These are phyloP conservation scores for Cenococcum geophilum DNA, from an alignment of 495 filamentous ascomycete species.

Conservation along the genomic window DNA sequence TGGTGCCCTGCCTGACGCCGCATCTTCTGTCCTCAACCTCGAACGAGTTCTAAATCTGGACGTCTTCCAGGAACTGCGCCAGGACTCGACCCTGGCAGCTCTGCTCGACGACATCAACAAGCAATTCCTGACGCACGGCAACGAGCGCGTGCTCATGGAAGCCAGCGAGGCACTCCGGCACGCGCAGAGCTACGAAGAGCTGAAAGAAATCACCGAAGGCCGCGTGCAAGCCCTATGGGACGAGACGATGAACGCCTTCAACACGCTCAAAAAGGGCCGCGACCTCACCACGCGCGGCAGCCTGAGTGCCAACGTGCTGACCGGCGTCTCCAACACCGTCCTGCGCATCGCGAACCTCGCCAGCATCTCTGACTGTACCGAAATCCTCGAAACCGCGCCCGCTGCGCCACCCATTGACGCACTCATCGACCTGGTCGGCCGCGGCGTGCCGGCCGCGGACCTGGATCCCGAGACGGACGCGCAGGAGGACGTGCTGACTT, in stretches of 20 bases:
- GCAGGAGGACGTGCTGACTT: constrained; percentile 68
- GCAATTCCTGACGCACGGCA: constrained; percentile 86
- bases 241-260: constrained; percentile 63
- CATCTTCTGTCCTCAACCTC: constrained; percentile 77
- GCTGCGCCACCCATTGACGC: constrained; percentile 51
- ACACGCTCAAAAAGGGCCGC: constrained; percentile 58
- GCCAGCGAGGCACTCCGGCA: constrained; percentile 77
- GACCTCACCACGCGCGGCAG: constrained; percentile 59
- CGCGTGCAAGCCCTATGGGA: constrained; percentile 84
- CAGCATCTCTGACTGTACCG: constrained; percentile 68
- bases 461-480: constrained; percentile 58
- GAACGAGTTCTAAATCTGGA: constrained; percentile 81
- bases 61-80: constrained; percentile 81
- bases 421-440: constrained; percentile 59
- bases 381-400: constrained; percentile 59
- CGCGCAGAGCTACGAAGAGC: constrained; percentile 75
- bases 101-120: constrained; percentile 88
- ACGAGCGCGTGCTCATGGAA: constrained; percentile 77
- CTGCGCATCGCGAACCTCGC: constrained; percentile 76
- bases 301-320: constrained; percentile 55
- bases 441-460: constrained; percentile 53
- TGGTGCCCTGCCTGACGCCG: constrained; percentile 78
- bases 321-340: constrained; percentile 70
- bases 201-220: constrained; percentile 73
- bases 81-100: constrained; percentile 73